Percentiles rank a stretch among this genome's conserved stretches.
phyloP scores from a whole-genome alignment of 2,329 filamentous ascomycete species.

The Cytospora piceicola region DNA sequence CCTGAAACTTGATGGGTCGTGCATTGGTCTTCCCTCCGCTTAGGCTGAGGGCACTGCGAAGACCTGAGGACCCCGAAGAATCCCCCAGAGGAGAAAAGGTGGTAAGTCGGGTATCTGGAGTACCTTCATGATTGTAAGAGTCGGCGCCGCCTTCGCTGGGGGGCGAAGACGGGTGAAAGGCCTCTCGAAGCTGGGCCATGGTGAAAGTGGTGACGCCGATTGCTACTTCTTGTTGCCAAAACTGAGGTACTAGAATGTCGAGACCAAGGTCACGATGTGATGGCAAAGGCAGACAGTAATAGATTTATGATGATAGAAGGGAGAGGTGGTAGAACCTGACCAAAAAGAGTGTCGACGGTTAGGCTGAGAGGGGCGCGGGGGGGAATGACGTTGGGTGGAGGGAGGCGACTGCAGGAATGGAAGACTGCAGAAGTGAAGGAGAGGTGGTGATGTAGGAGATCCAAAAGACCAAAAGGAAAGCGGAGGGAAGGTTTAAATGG shows the following conservation, averaged over 20 bases:
- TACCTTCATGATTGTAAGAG: slow-evolving; percentile 59
- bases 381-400: not conserved
- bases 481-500: not conserved
- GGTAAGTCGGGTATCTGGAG: slow-evolving; percentile 67
- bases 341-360: not conserved
- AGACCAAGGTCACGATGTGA: not conserved
- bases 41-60: slow-evolving; percentile 40
- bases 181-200: slow-evolving; percentile 49
- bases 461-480: slow-evolving; percentile 15
- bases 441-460: not conserved
- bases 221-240: slow-evolving; percentile 3
- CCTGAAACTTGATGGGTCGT: slow-evolving; percentile 35
- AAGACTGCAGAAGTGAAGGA: not conserved
- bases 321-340: not conserved
- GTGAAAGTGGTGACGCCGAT: slow-evolving; percentile 30
- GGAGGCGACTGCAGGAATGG: not conserved
- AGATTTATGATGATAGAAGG: not conserved
- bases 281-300: not conserved
- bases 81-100: slow-evolving; percentile 65
- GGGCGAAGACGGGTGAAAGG: slow-evolving; percentile 53
- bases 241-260: not conserved
- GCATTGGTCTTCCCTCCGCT: slow-evolving; percentile 37
- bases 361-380: not conserved
- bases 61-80: slow-evolving; percentile 49
- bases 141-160: slow-evolving; percentile 57